phyloP scores from a whole-genome alignment of 176 grass and related monocot genomes.

The Rhynchospora breviuscula region DNA sequence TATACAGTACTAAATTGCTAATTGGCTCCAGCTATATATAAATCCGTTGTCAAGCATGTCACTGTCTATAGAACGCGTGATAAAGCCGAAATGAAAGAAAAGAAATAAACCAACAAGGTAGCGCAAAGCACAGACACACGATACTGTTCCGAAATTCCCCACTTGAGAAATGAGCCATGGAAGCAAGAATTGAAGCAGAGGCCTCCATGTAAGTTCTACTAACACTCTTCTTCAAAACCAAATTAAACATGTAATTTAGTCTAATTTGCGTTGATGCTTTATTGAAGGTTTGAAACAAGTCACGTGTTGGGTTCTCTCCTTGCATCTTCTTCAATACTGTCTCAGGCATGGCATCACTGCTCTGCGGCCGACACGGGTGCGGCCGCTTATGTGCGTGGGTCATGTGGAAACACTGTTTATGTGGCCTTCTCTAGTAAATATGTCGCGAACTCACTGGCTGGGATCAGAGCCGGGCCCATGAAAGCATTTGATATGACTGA shows the following conservation, averaged over 20 bases:
- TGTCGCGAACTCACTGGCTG: slow-evolving; percentile 28
- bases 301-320: slow-evolving; percentile 81
- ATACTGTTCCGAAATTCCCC: slow-evolving; percentile 11
- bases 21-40: not conserved
- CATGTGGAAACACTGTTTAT: slow-evolving; percentile 41
- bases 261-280: slow-evolving; percentile 5
- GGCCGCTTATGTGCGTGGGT: slow-evolving; percentile 11
- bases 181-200: not conserved
- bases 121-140: not conserved
- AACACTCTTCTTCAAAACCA: not conserved
- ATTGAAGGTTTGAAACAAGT: slow-evolving; percentile 94
- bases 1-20: not conserved
- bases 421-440: slow-evolving; percentile 63
- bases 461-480: not conserved
- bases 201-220: slow-evolving; percentile 22
- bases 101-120: not conserved
- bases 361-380: slow-evolving; percentile 28
- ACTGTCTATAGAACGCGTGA: slow-evolving; percentile 5
- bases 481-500: slow-evolving; percentile 33
- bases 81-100: slow-evolving; percentile 1
- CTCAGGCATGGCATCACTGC: slow-evolving; percentile 69
- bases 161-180: slow-evolving; percentile 15
- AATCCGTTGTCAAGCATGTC: slow-evolving; percentile 2
- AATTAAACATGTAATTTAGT: not conserved
- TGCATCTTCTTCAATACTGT: slow-evolving; percentile 66